These are phyloP conservation scores for Trichoderma hamatum DNA, from an alignment of 2,329 filamentous ascomycete species.

Conservation along the genomic window DNA sequence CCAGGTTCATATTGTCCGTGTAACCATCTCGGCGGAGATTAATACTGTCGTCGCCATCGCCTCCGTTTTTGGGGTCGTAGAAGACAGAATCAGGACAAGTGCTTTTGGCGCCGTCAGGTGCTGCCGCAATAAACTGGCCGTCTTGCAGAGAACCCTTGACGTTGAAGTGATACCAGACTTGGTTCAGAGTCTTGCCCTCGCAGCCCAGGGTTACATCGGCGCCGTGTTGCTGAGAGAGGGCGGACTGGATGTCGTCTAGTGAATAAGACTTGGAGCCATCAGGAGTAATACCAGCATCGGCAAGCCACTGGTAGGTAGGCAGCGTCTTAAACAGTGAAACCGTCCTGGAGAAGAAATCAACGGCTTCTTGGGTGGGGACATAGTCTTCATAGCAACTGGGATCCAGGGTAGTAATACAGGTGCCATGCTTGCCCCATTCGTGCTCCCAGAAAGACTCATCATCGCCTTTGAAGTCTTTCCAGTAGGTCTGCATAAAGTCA, in stretches of 20 bases:
- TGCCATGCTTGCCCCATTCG: conserved; percentile 75
- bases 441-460: conserved; percentile 72
- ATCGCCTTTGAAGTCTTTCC: conserved; percentile 68
- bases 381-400: conserved; percentile 67
- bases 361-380: conserved; percentile 63
- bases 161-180: conserved; percentile 68
- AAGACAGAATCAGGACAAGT: conserved; percentile 68
- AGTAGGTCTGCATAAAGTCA: conserved; percentile 69
- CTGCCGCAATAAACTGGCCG: conserved; percentile 61
- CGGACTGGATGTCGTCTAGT: conserved; percentile 58
- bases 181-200: conserved; percentile 49
- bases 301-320: conserved; percentile 66
- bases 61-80: conserved; percentile 49
- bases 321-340: conserved; percentile 68
- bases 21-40: not conserved
- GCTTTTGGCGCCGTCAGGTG: conserved; percentile 59
- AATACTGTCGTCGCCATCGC: not conserved
- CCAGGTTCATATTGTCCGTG: not conserved
- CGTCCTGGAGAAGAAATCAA: conserved; percentile 68
- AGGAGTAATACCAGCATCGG: conserved; percentile 62
- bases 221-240: conserved; percentile 56
- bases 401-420: conserved; percentile 69
- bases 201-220: conserved; percentile 63
- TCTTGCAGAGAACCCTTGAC: conserved; percentile 58
- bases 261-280: conserved; percentile 60